Evolutionary conservation across 495 filamentous ascomycete genomes (phyloP), one percentile per base, ranked within the genome.

Genomic region (Neurospora sp.): DNA sequence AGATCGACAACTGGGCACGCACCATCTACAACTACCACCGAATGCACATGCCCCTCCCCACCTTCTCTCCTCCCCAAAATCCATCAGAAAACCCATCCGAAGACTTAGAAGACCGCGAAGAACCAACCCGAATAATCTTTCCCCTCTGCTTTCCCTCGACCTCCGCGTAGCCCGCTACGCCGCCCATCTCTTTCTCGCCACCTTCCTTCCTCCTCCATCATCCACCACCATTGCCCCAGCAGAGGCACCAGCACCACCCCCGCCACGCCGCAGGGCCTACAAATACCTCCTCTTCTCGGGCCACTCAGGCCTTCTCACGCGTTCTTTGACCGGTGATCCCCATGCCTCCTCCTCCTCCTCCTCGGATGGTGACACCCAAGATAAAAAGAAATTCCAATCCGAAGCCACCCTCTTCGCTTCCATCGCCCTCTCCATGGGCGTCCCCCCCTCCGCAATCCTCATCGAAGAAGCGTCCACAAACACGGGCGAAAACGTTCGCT

Each of bases 401-500:
- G 82, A 84, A 48, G 82, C 81, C n/a, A 74, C 77, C 42, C 76
- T 78, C 39, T 83, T 84, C 39, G 82, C 80, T 23, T 77, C 78
- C 37, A 40, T 40, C 38, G 54, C 72, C 1, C 39, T 70, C 20
- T 73, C 72, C 35, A 41, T 71, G 16, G 39, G 35, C 69, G 18
- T 70, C 8, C 69, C 69, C 1, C 9, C 46, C 14, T 35, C 35
- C 1, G 23, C 20, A 5, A 39, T 38, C 54, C 39, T 73, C 37
- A 72, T 81, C 8, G 82, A 84, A 42, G 75, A 79, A 5, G 31
- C 12, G 0, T 79, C 81, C 9, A 82, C 80, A 0, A 83, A 84
- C 71, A 84, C 82, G 8, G 82, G 81, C 69, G 82, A 83, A 76
- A 84, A 83, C 69, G 77, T 84, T 18, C 80, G 79, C 9, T 84